A percentile compares a stretch with the other conserved stretches of the same genome.
phyloP scores from a whole-genome alignment of 148 eudicot genomes.

The Mesembryanthemum crystallinum region DNA sequence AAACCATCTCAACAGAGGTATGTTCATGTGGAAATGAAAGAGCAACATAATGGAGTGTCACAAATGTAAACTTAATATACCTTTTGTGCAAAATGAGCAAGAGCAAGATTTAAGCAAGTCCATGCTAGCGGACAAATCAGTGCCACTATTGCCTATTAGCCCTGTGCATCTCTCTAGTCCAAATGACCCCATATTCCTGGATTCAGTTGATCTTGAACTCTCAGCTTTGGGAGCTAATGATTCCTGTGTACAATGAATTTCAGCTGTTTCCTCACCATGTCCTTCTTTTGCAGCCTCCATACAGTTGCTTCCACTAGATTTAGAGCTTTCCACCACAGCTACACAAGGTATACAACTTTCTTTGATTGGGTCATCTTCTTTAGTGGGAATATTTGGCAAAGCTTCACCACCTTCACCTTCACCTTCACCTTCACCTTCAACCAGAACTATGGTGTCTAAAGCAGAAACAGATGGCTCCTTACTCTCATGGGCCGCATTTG shows the following conservation, averaged over 20 bases:
- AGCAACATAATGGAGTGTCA: not conserved
- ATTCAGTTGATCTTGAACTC: conserved; percentile 32
- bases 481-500: conserved; percentile 18
- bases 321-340: conserved; percentile 18
- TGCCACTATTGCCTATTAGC: conserved; percentile 38
- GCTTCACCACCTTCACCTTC: not conserved
- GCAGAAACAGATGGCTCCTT: conserved; percentile 22
- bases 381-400: conserved; percentile 20
- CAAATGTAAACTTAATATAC: conserved; percentile 27
- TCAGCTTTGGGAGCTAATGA: conserved; percentile 32
- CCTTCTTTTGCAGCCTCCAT: conserved; percentile 23
- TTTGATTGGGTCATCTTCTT: conserved; percentile 19
- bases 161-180: conserved; percentile 45
- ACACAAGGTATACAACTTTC: conserved; percentile 19
- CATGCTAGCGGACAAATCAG: conserved; percentile 28
- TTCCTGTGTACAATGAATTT: conserved; percentile 21
- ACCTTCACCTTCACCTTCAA: not conserved
- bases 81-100: conserved; percentile 88
- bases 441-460: conserved; percentile 17
- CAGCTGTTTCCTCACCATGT: conserved; percentile 28
- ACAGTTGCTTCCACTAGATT: conserved; percentile 15
- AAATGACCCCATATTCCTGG: conserved; percentile 42
- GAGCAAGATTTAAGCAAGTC: conserved; percentile 57
- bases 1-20: not conserved
- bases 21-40: not conserved